Evolutionary conservation across 371 early-diverging fungal species (phyloP).

Genomic region (Fennellomyces sp.): DNA sequence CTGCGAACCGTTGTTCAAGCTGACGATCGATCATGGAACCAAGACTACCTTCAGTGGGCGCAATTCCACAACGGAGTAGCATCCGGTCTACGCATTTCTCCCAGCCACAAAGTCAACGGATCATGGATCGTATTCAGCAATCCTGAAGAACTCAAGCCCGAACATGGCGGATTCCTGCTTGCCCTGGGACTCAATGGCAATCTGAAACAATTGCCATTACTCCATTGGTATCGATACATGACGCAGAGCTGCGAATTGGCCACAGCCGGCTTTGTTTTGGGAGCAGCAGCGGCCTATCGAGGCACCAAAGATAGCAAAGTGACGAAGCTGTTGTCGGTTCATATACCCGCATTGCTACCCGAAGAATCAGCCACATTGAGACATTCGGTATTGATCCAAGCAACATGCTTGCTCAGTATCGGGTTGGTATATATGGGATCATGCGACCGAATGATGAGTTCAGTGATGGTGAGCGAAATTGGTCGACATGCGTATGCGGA

Average conservation of each 20-base stretch:
- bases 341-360: slow-evolving; percentile 64
- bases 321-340: slow-evolving; percentile 68
- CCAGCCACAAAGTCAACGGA: slow-evolving; percentile 56
- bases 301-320: slow-evolving; percentile 67
- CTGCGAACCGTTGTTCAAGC: slow-evolving; percentile 54
- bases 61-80: slow-evolving; percentile 89
- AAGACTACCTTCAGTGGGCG: slow-evolving; percentile 74
- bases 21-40: slow-evolving; percentile 42
- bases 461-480: slow-evolving; percentile 76
- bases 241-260: slow-evolving; percentile 67
- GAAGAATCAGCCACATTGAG: slow-evolving; percentile 53
- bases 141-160: slow-evolving; percentile 52
- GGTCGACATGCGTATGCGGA: slow-evolving; percentile 33
- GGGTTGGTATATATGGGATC: slow-evolving; percentile 78
- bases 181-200: slow-evolving; percentile 84
- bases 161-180: slow-evolving; percentile 83
- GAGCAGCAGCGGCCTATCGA: slow-evolving; percentile 70
- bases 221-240: slow-evolving; percentile 68
- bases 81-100: slow-evolving; percentile 72
- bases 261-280: slow-evolving; percentile 76
- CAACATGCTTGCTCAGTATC: slow-evolving; percentile 72
- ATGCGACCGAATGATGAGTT: slow-evolving; percentile 65
- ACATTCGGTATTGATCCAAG: slow-evolving; percentile 59
- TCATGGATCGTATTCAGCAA: slow-evolving; percentile 82
- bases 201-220: slow-evolving; percentile 60